A percentile compares a stretch with the other conserved stretches of the same genome.
phyloP scores from a whole-genome alignment of 2,329 filamentous ascomycete species.

The Microsporum canis region DNA sequence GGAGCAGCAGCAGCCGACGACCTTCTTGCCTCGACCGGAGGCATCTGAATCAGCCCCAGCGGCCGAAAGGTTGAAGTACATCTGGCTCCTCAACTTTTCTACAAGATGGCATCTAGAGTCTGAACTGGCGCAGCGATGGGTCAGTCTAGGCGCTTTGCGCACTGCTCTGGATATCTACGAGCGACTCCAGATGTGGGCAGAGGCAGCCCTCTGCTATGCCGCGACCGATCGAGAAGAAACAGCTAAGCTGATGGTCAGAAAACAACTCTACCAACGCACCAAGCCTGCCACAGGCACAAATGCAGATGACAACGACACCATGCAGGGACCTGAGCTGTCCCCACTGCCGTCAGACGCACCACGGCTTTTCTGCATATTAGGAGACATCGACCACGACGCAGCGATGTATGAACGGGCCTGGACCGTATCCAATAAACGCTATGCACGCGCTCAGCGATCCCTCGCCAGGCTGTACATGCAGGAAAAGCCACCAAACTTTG shows the following conservation, averaged over 20 bases:
- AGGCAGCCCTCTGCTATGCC: conserved; percentile 82
- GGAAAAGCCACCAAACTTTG: conserved; percentile 47
- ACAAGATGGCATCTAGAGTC: conserved; percentile 90
- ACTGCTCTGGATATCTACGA: conserved; percentile 96
- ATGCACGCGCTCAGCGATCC: conserved; percentile 75
- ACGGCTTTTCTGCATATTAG: conserved; percentile 82
- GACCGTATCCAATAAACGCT: conserved; percentile 70
- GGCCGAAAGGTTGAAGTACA: conserved; percentile 64
- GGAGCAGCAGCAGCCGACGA: conserved; percentile 40
- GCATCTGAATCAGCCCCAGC: conserved; percentile 62
- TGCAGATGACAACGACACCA: conserved; percentile 43
- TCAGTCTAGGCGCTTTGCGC: conserved; percentile 69
- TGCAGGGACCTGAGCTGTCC: conserved; percentile 58
- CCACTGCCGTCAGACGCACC: conserved; percentile 73
- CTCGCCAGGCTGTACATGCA: conserved; percentile 68
- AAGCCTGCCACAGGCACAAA: conserved; percentile 26
- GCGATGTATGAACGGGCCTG: conserved; percentile 74
- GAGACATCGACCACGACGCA: conserved; percentile 69
- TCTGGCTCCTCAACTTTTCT: conserved; percentile 72
- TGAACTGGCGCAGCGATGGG: conserved; percentile 88
- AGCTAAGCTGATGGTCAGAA: conserved; percentile 62
- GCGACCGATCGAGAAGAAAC: conserved; percentile 70
- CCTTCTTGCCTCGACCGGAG: conserved; percentile 70
- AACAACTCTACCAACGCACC: conserved; percentile 63
- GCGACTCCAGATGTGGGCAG: conserved; percentile 83